A percentile compares a stretch with the other conserved stretches of the same genome.
phyloP scores from a whole-genome alignment of 768 basidiomycete genomes.

The Dacryopinax spathularia region DNA sequence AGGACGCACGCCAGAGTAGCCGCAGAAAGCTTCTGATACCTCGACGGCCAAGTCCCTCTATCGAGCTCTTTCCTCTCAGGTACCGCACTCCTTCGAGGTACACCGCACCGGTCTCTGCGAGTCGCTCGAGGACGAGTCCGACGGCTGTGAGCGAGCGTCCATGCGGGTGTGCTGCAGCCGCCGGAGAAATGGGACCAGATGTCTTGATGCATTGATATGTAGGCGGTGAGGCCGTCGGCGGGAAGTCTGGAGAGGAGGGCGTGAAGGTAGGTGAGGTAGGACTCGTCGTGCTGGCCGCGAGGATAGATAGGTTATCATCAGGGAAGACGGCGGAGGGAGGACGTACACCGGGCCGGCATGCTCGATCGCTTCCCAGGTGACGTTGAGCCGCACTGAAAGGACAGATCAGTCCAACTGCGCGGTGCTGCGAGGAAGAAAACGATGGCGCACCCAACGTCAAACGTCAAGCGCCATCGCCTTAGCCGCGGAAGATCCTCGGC shows the following conservation, averaged over 20 bases:
- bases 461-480: conserved; percentile 73
- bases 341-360: conserved; percentile 85
- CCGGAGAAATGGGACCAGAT: conserved; percentile 92
- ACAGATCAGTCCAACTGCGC: no score
- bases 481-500: conserved; percentile 68
- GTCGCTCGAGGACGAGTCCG: conserved; percentile 66
- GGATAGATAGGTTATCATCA: background rate
- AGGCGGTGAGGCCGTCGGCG: conserved; percentile 55
- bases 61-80: conserved; percentile 65
- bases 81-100: conserved; percentile 72
- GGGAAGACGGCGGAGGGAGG: background rate
- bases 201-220: conserved; percentile 79
- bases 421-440: no score
- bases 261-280: conserved; percentile 73
- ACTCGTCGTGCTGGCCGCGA: conserved; percentile 64
- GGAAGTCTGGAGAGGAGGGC: conserved; percentile 53
- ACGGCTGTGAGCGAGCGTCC: conserved; percentile 81
- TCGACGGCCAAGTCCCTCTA: conserved; percentile 79
- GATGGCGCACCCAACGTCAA: no score
- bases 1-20: conserved; percentile 59
- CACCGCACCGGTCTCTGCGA: conserved; percentile 74
- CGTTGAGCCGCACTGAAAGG: conserved; percentile 63
- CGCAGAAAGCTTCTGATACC: conserved; percentile 81
- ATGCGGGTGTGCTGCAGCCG: conserved; percentile 90
- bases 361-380: conserved; percentile 96